Base-by-base conservation (phyloP, 2,329 filamentous ascomycete species). In the Verticillium nubilum region DNA sequence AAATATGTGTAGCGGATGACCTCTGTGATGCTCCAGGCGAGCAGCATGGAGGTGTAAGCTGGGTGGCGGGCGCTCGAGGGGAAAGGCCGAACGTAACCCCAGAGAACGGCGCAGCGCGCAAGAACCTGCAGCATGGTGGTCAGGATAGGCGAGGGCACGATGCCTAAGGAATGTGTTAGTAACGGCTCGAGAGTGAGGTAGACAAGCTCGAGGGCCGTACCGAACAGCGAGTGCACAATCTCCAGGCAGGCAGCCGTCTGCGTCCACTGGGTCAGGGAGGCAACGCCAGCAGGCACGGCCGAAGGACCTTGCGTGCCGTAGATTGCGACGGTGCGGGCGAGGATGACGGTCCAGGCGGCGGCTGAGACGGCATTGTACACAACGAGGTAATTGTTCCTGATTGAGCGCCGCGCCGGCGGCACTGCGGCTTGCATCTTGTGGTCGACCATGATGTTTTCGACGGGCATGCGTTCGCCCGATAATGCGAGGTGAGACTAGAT, bases 1-100 rank as follows among this genome's bases (percentile, higher is more conserved):
- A 98, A 97, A 80, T 91, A 98, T 56, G 85, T 84, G 81, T 99
- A 99, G 58, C 95, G 88, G 67, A 97, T 88, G 57, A 96, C 89
- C 77, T 99, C 95, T 60, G 95, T 97, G 60, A 91, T 74, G 62
- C 86, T 89, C 94, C 95, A 98, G 25, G 95, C 93, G 58, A 88
- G 68, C 59, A 98, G 82, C 90, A 96, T 91, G 67, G 82, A 83
- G 63, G 85, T 80, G 79, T 93, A 95, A 56, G 82, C 84, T 12
- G 81, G 76, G 61, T 79, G 84, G 56, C 75, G 68, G 62, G 86
- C 85, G 56, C 88, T 82, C 57, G 79, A 74, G 7, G 90, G 90
- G 77, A 94, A 97, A 52, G 82, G 80, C 70, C 86, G 81, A 69
- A 91, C 86, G 63, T 98, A 83, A 66, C 84, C 87, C 92, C 93